A percentile compares a stretch with the other conserved stretches of the same genome.
These are phyloP conservation scores for Magnolia officinalis DNA, from an alignment of 164 flowering plant genomes.

Conservation along the genomic window DNA sequence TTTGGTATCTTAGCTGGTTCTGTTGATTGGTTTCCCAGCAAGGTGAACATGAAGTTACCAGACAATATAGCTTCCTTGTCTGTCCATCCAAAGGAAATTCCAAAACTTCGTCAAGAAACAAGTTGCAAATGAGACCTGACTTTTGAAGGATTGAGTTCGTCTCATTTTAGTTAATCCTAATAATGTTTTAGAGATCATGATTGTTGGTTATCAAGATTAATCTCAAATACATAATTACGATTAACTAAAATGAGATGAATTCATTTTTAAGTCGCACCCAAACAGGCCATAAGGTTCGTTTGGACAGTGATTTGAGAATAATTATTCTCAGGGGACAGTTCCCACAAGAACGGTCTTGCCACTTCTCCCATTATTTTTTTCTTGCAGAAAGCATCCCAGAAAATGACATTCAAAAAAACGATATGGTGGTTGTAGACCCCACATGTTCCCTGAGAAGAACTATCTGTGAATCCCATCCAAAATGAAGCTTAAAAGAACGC, in stretches of 20 bases:
- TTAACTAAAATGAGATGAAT: not conserved
- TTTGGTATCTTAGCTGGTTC: constrained; percentile 4
- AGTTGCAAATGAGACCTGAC: not conserved
- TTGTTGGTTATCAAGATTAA: too few relatives aligned
- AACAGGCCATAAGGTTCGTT: not conserved
- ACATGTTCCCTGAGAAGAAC: too few relatives aligned
- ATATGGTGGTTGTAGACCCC: too few relatives aligned
- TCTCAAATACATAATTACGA: too few relatives aligned
- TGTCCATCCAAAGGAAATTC: constrained; percentile 31
- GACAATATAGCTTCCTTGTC: constrained; percentile 80
- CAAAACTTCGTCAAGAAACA: not conserved
- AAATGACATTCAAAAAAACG: too few relatives aligned
- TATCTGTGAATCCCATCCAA: too few relatives aligned
- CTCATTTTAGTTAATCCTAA: too few relatives aligned
- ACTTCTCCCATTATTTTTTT: too few relatives aligned
- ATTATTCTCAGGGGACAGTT: not conserved
- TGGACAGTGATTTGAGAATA: not conserved
- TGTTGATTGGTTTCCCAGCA: constrained; percentile 33
- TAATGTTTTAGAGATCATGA: too few relatives aligned
- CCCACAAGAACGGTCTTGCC: not conserved
- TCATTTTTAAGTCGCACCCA: not conserved
- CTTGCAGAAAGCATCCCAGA: too few relatives aligned
- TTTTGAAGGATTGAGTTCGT: not conserved
- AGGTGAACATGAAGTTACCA: constrained; percentile 85
- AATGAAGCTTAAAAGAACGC: too few relatives aligned